Base-by-base conservation (phyloP, 768 basidiomycete species). In the Phaeotremella skinneri region DNA sequence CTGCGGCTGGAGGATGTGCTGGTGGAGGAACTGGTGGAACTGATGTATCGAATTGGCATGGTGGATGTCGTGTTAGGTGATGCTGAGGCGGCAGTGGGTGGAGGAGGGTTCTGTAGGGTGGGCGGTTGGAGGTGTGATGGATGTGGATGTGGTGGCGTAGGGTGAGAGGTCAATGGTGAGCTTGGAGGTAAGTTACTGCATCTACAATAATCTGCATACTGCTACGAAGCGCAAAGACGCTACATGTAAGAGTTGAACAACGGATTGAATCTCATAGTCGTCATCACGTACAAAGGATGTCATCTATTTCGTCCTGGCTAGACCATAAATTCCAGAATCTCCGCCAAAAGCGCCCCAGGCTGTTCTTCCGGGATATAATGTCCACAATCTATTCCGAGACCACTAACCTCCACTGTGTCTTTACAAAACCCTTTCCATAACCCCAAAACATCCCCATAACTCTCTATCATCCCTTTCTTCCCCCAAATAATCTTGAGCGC, bases 341-440 rank as follows among this genome's bases (percentile, higher is more conserved):
- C 65, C 49, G 52, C 32, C 30, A 72, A 34, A 0, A 73, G 56
- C 45, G 68, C 66, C 17, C 60, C 56, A 37, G 67, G 61, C 50
- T 62, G 57, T 41, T 70, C 71, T 45, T 73, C 71, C 11, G 71
- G 59, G 6, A 73, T 67, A 39, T 70, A 70, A 63, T 73, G 71
- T 21, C 68, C 68, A 37, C 68, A 59, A 14, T 64, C 67, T 37
- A 65, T 27, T 2, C 29, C 52, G 23, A 37, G 47, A 1, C 68
- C 71, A 1, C 45, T 61, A 16, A 69, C 55, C 9, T 61, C 32
- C 32, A 55, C 59, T 2, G 27, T 49, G 3, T 41, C 52, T n/a
- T 61, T 55, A 20, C 39, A 58, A 48, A 59, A 67, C 2, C 59
- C 67, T 29, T 53, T 56, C 68, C 68, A 73, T 2, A 70, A 48